Percentiles rank a stretch among this genome's conserved stretches.
phyloP scores from a whole-genome alignment of 208 protist genomes.

The Herpetomonas tarakana region DNA sequence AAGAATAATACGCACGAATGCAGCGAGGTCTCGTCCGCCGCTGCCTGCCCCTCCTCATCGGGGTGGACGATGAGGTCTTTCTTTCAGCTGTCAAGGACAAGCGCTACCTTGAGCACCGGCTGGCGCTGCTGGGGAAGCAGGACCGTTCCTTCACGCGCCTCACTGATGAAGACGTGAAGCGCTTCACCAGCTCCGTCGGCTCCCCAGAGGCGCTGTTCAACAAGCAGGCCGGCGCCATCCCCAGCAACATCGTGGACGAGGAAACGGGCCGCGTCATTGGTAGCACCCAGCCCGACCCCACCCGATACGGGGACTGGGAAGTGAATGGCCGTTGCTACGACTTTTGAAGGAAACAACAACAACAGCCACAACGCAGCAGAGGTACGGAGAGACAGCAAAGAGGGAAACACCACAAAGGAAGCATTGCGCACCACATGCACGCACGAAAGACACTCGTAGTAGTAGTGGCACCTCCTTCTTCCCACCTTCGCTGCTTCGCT shows the following conservation, averaged over 20 bases:
- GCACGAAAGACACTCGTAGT: too few species aligned
- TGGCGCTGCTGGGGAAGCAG: conserved; percentile 68
- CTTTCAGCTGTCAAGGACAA: conserved; percentile 76
- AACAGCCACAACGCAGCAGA: not conserved
- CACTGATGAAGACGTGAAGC: conserved; percentile 70
- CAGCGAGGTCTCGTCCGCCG: conserved; percentile 45
- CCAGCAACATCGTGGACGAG: conserved; percentile 86
- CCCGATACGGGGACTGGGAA: conserved; percentile 89
- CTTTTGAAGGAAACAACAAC: conserved; percentile 47
- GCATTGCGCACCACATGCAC: too few species aligned
- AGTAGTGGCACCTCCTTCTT: too few species aligned
- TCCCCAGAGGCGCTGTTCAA: conserved; percentile 83
- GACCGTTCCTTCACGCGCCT: conserved; percentile 48
- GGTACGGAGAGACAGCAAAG: too few species aligned
- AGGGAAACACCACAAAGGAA: too few species aligned
- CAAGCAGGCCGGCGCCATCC: conserved; percentile 70
- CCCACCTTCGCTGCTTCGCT: too few species aligned
- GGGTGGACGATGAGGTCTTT: conserved; percentile 62
- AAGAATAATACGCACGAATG: not conserved
- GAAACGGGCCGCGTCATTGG: conserved; percentile 76
- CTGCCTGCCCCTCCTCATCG: conserved; percentile 52
- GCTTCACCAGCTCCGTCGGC: conserved; percentile 82
- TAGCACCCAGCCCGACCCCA: conserved; percentile 79
- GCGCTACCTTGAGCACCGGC: conserved; percentile 79
- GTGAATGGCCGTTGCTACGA: conserved; percentile 88